Evolutionary conservation across 805 yeast genomes (phyloP), one percentile per base, ranked within the genome.

Genomic region (Monosporozyma yasuniensis): DNA sequence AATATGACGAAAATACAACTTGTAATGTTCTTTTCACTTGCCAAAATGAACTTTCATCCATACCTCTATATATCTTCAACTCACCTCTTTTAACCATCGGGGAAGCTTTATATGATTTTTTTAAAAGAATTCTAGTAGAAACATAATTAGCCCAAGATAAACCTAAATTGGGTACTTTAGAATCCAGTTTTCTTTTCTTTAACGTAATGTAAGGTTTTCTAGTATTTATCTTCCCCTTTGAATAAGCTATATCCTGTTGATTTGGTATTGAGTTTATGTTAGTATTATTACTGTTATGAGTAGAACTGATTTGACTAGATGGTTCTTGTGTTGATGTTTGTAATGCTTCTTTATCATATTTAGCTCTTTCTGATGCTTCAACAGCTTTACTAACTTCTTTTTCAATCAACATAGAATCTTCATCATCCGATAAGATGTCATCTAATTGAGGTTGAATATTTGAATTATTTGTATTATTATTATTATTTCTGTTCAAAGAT

Each of bases 111-210:
- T 71, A 72, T 12, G 67, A 63, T 57, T 75, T 77, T 42, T 65
- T 59, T 50, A 78, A 57, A 42, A 75, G 64, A 14, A 83, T 66
- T 44, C 87, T 67, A 38, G 74, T 72, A 49, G 75, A 73, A 10
- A 81, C 60, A 48, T 67, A 71, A 48, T 75, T 77, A 10, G 78
- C 71, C 84, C 86, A 79, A 9, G 70, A 58, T 2, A 75, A 52
- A 0, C 86, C 87, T 42, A 81, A 61, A 16, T 81, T 76, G 2
- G 87, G 83, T 0, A 76, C 64, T 28, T 67, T 68, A 1, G 66
- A 59, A 42, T 66, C 66, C 22, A 63, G 47, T 28, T 61, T 60
- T 46, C 68, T 59, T 49, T 67, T 70, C 37, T 50, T 66, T 62
- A 11, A 49, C 55, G 2, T 21, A 11, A n/a, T 16, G 14, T 12